Percentiles rank a stretch among this genome's conserved stretches.
Conservation (phyloP, 83 land plant genomes). For the Larix sibirica region DNA sequence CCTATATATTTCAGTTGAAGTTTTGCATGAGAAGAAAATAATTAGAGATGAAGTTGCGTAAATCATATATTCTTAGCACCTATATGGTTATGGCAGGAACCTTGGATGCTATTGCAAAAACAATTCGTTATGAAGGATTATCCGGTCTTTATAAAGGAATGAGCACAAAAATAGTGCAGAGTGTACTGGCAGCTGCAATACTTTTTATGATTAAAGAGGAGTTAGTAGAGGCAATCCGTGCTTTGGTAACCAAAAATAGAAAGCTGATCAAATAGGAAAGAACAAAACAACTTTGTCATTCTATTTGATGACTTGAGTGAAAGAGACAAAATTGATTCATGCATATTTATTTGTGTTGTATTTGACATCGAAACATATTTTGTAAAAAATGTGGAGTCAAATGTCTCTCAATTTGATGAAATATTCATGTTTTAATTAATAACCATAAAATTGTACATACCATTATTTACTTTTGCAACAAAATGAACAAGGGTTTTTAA, state of each 20-base stretch:
- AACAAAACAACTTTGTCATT: background rate
- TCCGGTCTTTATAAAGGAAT: constrained; percentile 84
- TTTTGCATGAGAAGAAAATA: background rate
- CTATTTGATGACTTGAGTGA: background rate
- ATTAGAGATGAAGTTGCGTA: background rate
- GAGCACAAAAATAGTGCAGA: constrained; percentile 91
- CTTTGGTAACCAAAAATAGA: constrained; percentile 35
- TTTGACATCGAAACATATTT: background rate
- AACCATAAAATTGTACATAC: background rate
- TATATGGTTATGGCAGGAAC: constrained; percentile 49
- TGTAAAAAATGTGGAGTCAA: background rate
- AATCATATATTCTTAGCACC: constrained; percentile 6
- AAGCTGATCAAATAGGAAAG: constrained; percentile 14
- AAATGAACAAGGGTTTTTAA: background rate
- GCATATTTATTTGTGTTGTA: background rate
- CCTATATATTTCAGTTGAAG: background rate
- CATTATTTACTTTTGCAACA: constrained; percentile 7
- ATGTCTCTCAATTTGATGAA: background rate
- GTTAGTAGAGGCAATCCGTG: constrained; percentile 60
- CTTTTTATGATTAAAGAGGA: constrained; percentile 93
- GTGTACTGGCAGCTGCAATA: constrained; percentile 89
- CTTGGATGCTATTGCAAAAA: constrained; percentile 76
- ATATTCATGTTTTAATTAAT: background rate
- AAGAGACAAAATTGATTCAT: background rate
- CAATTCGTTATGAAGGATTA: constrained; percentile 75